These are phyloP conservation scores for Phytophthora aleatoria DNA, from an alignment of 352 stramenopile species.

Conservation along the genomic window DNA sequence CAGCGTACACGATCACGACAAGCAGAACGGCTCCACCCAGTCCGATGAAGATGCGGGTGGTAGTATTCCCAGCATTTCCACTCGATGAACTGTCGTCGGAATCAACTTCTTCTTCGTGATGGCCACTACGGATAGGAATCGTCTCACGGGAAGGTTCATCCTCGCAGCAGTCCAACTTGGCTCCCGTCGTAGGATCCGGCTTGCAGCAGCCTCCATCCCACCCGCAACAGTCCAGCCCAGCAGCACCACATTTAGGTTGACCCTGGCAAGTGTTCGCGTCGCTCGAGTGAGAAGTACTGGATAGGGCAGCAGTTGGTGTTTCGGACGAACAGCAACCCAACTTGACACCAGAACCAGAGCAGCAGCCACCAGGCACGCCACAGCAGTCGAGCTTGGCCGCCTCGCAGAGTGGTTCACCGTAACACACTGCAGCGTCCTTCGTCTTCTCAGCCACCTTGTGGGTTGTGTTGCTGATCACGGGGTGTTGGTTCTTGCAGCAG, in stretches of 20 bases:
- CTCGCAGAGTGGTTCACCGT: constrained; percentile 46
- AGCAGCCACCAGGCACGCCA: constrained; percentile 47
- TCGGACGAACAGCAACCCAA: constrained; percentile 50
- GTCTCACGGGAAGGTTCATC: constrained; percentile 14
- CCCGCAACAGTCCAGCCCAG: constrained; percentile 51
- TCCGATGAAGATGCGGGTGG: constrained; percentile 45
- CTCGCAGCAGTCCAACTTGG: constrained; percentile 47
- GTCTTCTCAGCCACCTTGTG: constrained; percentile 29
- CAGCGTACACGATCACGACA: constrained; percentile 45
- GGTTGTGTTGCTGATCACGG: constrained; percentile 32
- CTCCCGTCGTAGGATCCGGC: constrained; percentile 31
- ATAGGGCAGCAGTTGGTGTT: not conserved
- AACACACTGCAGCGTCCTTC: constrained; percentile 35
- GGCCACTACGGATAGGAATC: constrained; percentile 22
- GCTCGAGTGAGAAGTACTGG: constrained; percentile 14
- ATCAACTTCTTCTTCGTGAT: constrained; percentile 19
- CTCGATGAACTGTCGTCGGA: constrained; percentile 24
- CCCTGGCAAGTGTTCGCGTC: constrained; percentile 36
- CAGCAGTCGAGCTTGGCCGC: constrained; percentile 55
- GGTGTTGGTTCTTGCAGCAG: constrained; percentile 71
- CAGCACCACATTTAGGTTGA: constrained; percentile 47
- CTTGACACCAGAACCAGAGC: constrained; percentile 35
- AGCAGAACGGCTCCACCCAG: constrained; percentile 46
- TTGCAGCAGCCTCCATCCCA: constrained; percentile 52
- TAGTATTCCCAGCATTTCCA: constrained; percentile 9